Conservation (phyloP, 2,329 filamentous ascomycete genomes). For the Neofusicoccum kwambonambiense region DNA sequence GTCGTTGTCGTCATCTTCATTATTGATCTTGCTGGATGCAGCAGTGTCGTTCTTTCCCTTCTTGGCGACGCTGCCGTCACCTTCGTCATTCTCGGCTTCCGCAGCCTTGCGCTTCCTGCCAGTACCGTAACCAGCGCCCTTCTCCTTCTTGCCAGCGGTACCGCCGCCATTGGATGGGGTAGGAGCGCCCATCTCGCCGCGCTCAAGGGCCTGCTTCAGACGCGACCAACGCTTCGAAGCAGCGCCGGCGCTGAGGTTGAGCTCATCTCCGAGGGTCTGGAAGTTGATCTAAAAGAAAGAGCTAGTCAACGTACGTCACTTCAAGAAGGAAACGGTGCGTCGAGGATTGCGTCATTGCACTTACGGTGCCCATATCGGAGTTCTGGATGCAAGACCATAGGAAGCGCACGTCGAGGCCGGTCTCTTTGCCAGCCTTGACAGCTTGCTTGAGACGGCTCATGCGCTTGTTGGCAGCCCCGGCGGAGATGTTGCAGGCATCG, state of each 20-base stretch:
- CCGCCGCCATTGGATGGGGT: neutral
- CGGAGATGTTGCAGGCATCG: conserved; percentile 9
- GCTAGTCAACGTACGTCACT: neutral
- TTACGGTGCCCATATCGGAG: neutral
- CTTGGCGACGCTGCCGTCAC: neutral
- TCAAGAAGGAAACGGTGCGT: neutral
- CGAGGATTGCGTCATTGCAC: neutral
- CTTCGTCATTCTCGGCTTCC: neutral
- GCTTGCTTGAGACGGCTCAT: conserved; percentile 33
- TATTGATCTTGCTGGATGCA: conserved; percentile 10
- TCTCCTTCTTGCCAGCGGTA: conserved; percentile 3
- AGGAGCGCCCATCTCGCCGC: conserved; percentile 19
- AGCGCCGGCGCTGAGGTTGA: conserved; percentile 31
- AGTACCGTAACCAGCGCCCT: neutral
- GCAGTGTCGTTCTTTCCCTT: neutral
- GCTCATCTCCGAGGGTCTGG: conserved; percentile 24
- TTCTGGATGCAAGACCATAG: conserved; percentile 2
- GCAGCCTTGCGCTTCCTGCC: neutral
- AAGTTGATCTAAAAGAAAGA: conserved; percentile 30
- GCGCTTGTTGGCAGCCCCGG: conserved; percentile 33
- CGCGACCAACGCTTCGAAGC: conserved; percentile 34
- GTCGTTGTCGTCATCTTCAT: conserved; percentile 9
- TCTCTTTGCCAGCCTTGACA: conserved; percentile 25
- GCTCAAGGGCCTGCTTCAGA: conserved; percentile 32
- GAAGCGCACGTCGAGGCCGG: neutral